phyloP scores from a whole-genome alignment of 768 basidiomycete species.

The Crucibulum laeve region DNA sequence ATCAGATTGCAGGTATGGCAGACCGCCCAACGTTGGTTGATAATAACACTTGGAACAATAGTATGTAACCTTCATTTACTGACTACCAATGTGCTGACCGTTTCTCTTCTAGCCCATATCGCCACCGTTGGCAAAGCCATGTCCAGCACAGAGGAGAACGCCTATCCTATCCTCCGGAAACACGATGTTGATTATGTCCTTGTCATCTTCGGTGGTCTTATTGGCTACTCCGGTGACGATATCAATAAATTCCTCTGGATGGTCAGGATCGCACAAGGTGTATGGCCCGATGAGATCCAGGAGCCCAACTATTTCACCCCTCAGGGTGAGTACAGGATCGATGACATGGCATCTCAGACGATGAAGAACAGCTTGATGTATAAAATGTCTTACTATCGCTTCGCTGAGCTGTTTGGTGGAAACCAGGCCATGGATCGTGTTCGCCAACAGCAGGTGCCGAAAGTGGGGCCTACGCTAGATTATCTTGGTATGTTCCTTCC shows the following conservation, averaged over 20 bases:
- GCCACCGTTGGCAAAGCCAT: conserved; percentile 99
- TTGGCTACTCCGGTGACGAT: conserved; percentile 98
- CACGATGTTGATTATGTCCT: conserved; percentile 98
- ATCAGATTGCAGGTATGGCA: conserved; percentile 99
- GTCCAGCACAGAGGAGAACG: conserved; percentile 89
- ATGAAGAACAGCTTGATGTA: conserved; percentile 99
- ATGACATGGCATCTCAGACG: conserved; percentile 74
- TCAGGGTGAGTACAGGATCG: conserved; percentile 90
- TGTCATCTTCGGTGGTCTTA: conserved; percentile 93
- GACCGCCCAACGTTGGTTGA: conserved; percentile 95
- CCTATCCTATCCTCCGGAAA: conserved; percentile 94
- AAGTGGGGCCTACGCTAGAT: conserved; percentile 76
- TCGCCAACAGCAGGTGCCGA: conserved; percentile 79
- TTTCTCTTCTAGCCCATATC: conserved; percentile 68
- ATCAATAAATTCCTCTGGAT: conserved; percentile 99
- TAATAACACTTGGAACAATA: conserved; percentile 99
- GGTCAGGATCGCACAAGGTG: conserved; percentile 91
- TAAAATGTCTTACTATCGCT: conserved; percentile 98
- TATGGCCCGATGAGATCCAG: conserved; percentile 98
- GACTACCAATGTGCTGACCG: conserved; percentile 6
- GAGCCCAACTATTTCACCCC: conserved; percentile 93
- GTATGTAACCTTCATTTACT: conserved; percentile 38
- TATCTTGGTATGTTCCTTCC: conserved; percentile 63
- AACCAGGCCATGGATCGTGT: conserved; percentile 79
- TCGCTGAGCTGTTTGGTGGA: conserved; percentile 80